Base-by-base conservation (phyloP, 78 protist genomes). In the Neovahlkampfia damariscottae region DNA sequence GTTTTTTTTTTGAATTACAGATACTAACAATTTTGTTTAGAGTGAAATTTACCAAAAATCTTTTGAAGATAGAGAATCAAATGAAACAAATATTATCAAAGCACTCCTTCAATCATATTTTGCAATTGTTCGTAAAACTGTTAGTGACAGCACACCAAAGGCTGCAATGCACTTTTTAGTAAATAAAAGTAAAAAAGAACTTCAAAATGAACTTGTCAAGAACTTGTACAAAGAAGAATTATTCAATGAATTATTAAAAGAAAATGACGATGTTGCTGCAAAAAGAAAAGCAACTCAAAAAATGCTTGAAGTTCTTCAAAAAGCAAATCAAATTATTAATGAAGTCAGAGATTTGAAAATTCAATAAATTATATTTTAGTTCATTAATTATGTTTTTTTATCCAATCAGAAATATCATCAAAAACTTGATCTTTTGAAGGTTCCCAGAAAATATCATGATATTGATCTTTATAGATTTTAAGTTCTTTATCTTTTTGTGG, bases 131-230 rank as follows among this genome's bases (percentile, higher is more conserved):
- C 59, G 80, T 59, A 85, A 90, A 87, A 92, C 84, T 81, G 78
- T 96, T 41, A 70, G 70, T 38, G 96, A 93, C 71, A 35, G 41
- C 19, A 95, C 93, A 34, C 99, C 99, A 41, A 94, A 94, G 84
- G 70, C 91, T 71, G 87, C 92, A 77, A 93, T 93, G 95, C 89
- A 86, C 86, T 86, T 96, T 83, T 41, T 96, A 66, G 93, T 96
- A 40, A 85, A 90, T 74, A 41, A 72, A 72, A 59, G 86, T 8
- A 89, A 88, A 50, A 90, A 86, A 30, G 50, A 30, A 30, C 68
- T 95, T 72, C 89, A 89, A 67, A 77, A 72, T 62, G 90, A 83
- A 40, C 86, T 94, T 34, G 86, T 92, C 30, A 41, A 72, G 19
- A 58, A 71, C 0, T 86, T 92, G 32, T 94, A 91, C 84, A 37